Percentiles rank a stretch among this genome's conserved stretches.
Conservation (phyloP, 805 yeast species). For the Spathaspora girioi region DNA sequence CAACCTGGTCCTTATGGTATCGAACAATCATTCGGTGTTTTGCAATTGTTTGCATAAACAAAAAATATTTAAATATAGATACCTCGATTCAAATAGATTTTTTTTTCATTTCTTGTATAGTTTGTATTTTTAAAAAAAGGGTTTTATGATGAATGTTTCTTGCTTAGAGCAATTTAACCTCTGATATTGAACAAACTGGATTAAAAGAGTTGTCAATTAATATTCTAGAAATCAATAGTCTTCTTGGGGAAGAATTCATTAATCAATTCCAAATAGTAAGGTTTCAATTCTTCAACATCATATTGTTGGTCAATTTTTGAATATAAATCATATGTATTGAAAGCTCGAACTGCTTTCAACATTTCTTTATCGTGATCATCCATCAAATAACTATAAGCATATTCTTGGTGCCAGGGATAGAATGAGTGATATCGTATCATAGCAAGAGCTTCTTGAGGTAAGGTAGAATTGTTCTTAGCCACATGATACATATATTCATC, state of each 20-base stretch:
- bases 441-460: constrained; percentile 66
- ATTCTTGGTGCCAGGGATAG: constrained; percentile 74
- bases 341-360: constrained; percentile 61
- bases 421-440: constrained; percentile 75
- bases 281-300: constrained; percentile 49
- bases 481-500: constrained; percentile 76
- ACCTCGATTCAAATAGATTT: neutral
- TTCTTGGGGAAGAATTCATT: constrained; percentile 64
- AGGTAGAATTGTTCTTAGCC: constrained; percentile 58
- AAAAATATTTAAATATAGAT: neutral
- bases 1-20: constrained; percentile 76
- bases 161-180: no score
- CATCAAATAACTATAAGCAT: constrained; percentile 63
- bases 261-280: constrained; percentile 58
- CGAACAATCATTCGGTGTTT: constrained; percentile 83
- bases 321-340: constrained; percentile 66
- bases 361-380: constrained; percentile 56
- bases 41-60: constrained; percentile 26
- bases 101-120: neutral
- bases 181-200: no score
- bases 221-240: constrained; percentile 53
- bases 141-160: no score
- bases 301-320: constrained; percentile 53
- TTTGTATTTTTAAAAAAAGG: neutral
- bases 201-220: no score